These are phyloP conservation scores for Aureobasidium mangrovei DNA, from an alignment of 2,329 filamentous ascomycete genomes.

Conservation along the genomic window DNA sequence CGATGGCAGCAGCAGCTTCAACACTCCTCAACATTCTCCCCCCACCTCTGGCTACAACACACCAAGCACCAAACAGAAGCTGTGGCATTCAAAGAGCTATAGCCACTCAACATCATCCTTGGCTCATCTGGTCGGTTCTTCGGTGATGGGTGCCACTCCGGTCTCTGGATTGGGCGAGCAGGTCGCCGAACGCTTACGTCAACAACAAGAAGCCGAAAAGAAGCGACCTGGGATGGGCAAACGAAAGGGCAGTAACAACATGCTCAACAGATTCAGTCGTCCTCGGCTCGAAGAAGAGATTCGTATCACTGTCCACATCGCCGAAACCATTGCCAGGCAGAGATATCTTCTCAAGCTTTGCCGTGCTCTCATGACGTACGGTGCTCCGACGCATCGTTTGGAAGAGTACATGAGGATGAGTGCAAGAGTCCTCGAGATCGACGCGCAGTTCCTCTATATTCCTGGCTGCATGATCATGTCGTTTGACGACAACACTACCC, in stretches of 20 bases:
- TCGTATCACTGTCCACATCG: slow-evolving; percentile 52
- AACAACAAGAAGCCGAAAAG: slow-evolving; percentile 28
- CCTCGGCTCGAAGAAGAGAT: slow-evolving; percentile 42
- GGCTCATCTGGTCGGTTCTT: slow-evolving; percentile 36
- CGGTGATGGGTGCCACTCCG: slow-evolving; percentile 35
- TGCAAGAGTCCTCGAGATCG: slow-evolving; percentile 77
- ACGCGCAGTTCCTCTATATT: slow-evolving; percentile 82
- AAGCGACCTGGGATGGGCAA: slow-evolving; percentile 25
- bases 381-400: slow-evolving; percentile 80
- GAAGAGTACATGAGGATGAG: slow-evolving; percentile 92
- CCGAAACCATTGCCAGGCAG: slow-evolving; percentile 66
- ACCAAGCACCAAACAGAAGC: slow-evolving; percentile 23
- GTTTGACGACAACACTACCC: slow-evolving; percentile 65
- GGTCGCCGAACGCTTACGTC: slow-evolving; percentile 32
- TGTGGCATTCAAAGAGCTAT: slow-evolving; percentile 30
- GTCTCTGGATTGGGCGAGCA: slow-evolving; percentile 35
- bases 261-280: slow-evolving; percentile 30
- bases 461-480: slow-evolving; percentile 92
- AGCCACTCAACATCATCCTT: slow-evolving; percentile 35
- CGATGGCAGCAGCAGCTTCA: slow-evolving; percentile 17
- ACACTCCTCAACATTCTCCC: slow-evolving; percentile 32
- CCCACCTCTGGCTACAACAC: slow-evolving; percentile 36
- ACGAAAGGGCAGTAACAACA: slow-evolving; percentile 24
- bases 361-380: slow-evolving; percentile 78
- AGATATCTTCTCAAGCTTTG: slow-evolving; percentile 79